Evolutionary conservation across 2,329 filamentous ascomycete genomes (phyloP).

Genomic region (Berkeleyomyces basicola): DNA sequence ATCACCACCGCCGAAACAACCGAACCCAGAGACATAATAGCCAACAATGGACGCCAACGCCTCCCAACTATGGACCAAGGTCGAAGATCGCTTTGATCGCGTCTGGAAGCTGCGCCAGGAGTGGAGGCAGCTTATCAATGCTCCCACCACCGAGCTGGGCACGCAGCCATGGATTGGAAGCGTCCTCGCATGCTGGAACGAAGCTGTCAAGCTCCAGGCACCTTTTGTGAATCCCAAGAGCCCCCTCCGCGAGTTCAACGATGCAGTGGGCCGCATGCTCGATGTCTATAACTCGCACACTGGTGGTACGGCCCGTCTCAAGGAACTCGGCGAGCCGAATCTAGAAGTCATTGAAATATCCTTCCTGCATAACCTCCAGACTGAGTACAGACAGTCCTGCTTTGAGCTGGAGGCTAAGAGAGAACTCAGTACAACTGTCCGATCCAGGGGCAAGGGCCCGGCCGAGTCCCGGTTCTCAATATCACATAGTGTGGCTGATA

Average conservation of each 20-base stretch:
- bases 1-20: not conserved
- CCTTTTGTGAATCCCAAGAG: slow-evolving; percentile 20
- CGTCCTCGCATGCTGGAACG: slow-evolving; percentile 9
- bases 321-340: slow-evolving; percentile 1
- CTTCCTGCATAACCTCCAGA: slow-evolving; percentile 1
- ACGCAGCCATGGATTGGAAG: slow-evolving; percentile 4
- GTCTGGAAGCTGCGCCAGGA: slow-evolving; percentile 8
- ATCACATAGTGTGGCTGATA: not conserved
- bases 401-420: slow-evolving; percentile 1
- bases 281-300: slow-evolving; percentile 12
- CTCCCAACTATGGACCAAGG: slow-evolving; percentile 3
- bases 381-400: slow-evolving; percentile 9
- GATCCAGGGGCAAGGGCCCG: not conserved
- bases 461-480: not conserved
- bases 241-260: slow-evolving; percentile 36
- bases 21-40: not conserved
- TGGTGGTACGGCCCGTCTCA: slow-evolving; percentile 1
- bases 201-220: slow-evolving; percentile 1
- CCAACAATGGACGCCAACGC: slow-evolving; percentile 10
- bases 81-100: slow-evolving; percentile 6
- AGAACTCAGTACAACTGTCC: no score
- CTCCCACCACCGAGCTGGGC: not conserved
- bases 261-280: slow-evolving; percentile 25
- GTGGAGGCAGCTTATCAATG: slow-evolving; percentile 8
- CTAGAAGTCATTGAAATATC: slow-evolving; percentile 8